Conservation (phyloP, 352 stramenopile genomes). For the Pythium pyrilobum region DNA sequence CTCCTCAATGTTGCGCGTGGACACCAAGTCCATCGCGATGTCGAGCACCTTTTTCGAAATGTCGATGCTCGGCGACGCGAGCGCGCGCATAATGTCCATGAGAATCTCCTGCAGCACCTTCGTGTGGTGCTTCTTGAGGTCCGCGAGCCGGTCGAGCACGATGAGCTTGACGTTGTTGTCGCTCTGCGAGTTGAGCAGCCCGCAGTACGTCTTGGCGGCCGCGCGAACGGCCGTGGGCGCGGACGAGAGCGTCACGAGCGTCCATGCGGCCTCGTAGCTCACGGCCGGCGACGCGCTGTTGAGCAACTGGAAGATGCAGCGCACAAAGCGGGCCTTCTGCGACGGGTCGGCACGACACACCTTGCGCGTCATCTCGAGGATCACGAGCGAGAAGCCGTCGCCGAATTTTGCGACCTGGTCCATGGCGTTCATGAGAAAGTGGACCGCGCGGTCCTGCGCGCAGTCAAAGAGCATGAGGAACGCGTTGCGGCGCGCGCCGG, state of each 20-base stretch:
- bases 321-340: conserved; percentile 99
- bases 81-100: conserved; percentile 98
- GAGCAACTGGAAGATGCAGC: conserved; percentile 97
- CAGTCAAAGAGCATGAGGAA: conserved; percentile 99
- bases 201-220: conserved; percentile 96
- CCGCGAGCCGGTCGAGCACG: conserved; percentile 96
- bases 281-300: conserved; percentile 88
- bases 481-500: conserved; percentile 93
- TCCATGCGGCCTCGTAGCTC: conserved; percentile 99
- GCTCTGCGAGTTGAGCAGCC: conserved; percentile 96
- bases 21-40: conserved; percentile 98
- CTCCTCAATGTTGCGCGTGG: conserved; percentile 96
- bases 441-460: conserved; percentile 95
- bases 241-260: conserved; percentile 97
- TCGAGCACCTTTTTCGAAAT: conserved; percentile 99
- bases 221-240: conserved; percentile 97
- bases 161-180: conserved; percentile 99
- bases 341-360: conserved; percentile 96
- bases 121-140: conserved; percentile 96
- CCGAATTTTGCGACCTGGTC: conserved; percentile 94
- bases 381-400: conserved; percentile 98
- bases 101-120: conserved; percentile 98
- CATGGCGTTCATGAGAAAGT: conserved; percentile 97
- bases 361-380: conserved; percentile 98
- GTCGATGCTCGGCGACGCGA: conserved; percentile 96